Base-by-base conservation (phyloP, 2,329 filamentous ascomycete genomes). In the Cladophialophora chaetospira region DNA sequence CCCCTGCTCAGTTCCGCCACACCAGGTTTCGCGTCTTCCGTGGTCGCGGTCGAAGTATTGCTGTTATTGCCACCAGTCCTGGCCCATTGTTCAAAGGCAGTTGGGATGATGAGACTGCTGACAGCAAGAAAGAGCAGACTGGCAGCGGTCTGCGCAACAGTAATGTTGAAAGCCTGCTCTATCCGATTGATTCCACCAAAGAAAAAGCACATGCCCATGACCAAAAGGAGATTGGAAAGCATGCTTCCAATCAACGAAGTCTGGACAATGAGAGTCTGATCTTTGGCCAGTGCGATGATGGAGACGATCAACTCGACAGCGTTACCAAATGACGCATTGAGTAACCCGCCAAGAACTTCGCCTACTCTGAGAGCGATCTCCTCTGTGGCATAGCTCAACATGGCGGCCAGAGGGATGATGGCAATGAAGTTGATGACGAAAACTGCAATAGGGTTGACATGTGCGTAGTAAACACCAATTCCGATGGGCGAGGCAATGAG, bases 381-480 rank as follows among this genome's bases (percentile, higher is more conserved):
- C 71, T 97, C 93, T 0, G 93, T 97, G 0, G 90, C 89, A 67
- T 88, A 96, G 66, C 88, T 88, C 21, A 97, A 79, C 78, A 96
- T 86, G 11, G 88, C 89, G 2, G 93, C 93, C 36, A 97, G 79
- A 0, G 92, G 92, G 57, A 97, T 87, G 65, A 97, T 96, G 60
- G 92, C 93, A 62, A 97, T 82, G 68, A 97, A 97, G 76, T 97
- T 97, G 73, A 97, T 82, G 54, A 92, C 83, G 68, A 97, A 97
- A 44, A 94, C 78, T 17, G 80, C 82, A 56, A 88, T 79, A 2
- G 80, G 77, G 67, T 81, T 78, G 49, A 88, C 75, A 9, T 75
- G 63, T 15, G 84, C 74, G 68, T 87, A 91, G 66, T 89, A 83
- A 50, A 93, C 71, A 1, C 82, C 88, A 33, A 67, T 66, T 13